Conservation (phyloP, 1,284 basidiomycete species). For the Leccinum insolens region DNA sequence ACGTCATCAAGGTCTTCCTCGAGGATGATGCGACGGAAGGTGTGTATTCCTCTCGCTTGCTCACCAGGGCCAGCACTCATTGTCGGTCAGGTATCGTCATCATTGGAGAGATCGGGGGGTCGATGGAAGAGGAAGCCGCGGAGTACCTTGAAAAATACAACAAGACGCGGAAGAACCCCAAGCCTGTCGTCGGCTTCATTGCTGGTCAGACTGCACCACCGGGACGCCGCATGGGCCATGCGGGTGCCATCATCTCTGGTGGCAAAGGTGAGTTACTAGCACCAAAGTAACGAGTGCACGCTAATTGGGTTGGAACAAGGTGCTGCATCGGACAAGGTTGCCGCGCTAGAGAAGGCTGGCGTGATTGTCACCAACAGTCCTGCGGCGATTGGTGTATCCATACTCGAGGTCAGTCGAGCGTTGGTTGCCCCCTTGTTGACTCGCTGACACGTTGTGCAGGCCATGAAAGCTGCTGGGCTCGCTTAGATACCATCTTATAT, state of each 20-base stretch:
- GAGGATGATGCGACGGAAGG: constrained; percentile 90
- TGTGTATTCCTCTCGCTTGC: constrained; percentile 40
- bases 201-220: constrained; percentile 98
- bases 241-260: constrained; percentile 97
- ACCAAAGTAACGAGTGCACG: not conserved
- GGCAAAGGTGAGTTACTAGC: constrained; percentile 75
- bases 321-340: constrained; percentile 94
- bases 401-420: constrained; percentile 70
- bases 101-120: constrained; percentile 99
- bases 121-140: constrained; percentile 99
- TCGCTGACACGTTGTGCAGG: constrained; percentile 43
- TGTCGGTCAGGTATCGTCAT: constrained; percentile 81
- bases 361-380: constrained; percentile 95
- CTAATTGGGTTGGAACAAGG: constrained; percentile 43
- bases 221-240: constrained; percentile 98
- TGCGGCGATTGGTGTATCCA: constrained; percentile 88
- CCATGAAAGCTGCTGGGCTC: constrained; percentile 85
- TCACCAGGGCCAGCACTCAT: constrained; percentile 13
- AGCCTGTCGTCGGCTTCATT: constrained; percentile 98
- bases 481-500: constrained; percentile 47
- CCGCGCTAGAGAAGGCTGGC: constrained; percentile 92
- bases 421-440: not conserved
- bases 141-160: constrained; percentile 95
- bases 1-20: constrained; percentile 96
- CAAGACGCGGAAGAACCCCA: constrained; percentile 84